These are phyloP conservation scores for Colletotrichum godetiae DNA, from an alignment of 2,329 filamentous ascomycete species.

Conservation along the genomic window DNA sequence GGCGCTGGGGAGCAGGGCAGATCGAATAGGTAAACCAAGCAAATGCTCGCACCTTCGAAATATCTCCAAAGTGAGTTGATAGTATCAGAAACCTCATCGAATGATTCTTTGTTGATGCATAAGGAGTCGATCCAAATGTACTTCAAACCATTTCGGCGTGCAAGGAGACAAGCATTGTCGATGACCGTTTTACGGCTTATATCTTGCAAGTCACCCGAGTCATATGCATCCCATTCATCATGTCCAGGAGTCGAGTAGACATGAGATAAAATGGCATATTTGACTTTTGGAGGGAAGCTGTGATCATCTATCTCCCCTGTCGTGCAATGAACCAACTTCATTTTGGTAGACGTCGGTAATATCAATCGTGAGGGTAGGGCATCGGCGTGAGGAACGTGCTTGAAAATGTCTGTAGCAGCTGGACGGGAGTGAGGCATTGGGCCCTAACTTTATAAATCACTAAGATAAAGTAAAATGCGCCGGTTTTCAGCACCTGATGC, in stretches of 20 bases:
- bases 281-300: background rate
- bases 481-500: too few relatives aligned
- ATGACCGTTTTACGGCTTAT: background rate
- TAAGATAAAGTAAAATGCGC: too few relatives aligned
- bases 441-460: too few relatives aligned
- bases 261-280: slow-evolving; percentile 16
- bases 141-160: background rate
- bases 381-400: too few relatives aligned
- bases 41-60: background rate
- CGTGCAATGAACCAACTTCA: too few relatives aligned
- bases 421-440: too few relatives aligned
- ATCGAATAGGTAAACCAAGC: slow-evolving; percentile 7
- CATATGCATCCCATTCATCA: background rate
- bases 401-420: too few relatives aligned
- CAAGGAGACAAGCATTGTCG: background rate
- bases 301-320: too few relatives aligned
- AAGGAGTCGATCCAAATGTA: slow-evolving; percentile 1
- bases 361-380: too few relatives aligned
- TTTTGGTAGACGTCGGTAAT: too few relatives aligned
- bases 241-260: slow-evolving; percentile 1
- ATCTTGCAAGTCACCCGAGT: background rate
- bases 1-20: background rate
- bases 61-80: background rate
- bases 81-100: background rate
- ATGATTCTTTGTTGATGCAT: slow-evolving; percentile 1